Base-by-base conservation (phyloP, 495 filamentous ascomycete species). In the Cryomyces minteri region DNA sequence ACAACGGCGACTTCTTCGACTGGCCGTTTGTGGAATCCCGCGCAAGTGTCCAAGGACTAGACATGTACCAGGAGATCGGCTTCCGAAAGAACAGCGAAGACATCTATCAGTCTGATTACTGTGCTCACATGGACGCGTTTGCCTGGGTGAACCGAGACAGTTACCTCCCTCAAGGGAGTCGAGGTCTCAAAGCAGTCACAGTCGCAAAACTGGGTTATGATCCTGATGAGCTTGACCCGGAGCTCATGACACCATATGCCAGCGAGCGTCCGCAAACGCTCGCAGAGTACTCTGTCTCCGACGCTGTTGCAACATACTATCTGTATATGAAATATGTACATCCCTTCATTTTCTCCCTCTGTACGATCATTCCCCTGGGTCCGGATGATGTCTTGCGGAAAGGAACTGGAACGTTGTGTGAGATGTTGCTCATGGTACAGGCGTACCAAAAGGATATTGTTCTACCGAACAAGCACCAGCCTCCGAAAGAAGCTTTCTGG, bases 301-400 rank as follows among this genome's bases (percentile, higher is more conserved):
- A 99, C 74, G 90, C 90, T 31, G 90, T 99, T 14, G 90, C 90
- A 4, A 99, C 90, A 3, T 99, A 96, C 60, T 99, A 99, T 57
- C 71, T 99, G 39, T 99, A 99, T 67, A 99, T 96, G 90, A 99
- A 99, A 82, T 99, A 99, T 62, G 85, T 99, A 18, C 90, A 99
- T 58, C 90, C 90, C 1, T 99, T 99, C 66, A 88, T 99, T 60
- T 99, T 96, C 69, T 94, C 90, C 0, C 68, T 99, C 0, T 96
- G 90, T 63, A 99, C 86, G 0, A 94, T 99, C 63, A 71, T 99
- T 59, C 90, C 90, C 0, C 68, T 99, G 1, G 86, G 84, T 31
- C 82, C 88, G 11, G 88, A 99, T 56, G 88, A 95, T 58, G 84
- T 86, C 4, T 56, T 96, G 51, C 72, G 90, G 47, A 99, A 99